phyloP scores from a whole-genome alignment of 495 filamentous ascomycete genomes.

The Penicillium herquei region DNA sequence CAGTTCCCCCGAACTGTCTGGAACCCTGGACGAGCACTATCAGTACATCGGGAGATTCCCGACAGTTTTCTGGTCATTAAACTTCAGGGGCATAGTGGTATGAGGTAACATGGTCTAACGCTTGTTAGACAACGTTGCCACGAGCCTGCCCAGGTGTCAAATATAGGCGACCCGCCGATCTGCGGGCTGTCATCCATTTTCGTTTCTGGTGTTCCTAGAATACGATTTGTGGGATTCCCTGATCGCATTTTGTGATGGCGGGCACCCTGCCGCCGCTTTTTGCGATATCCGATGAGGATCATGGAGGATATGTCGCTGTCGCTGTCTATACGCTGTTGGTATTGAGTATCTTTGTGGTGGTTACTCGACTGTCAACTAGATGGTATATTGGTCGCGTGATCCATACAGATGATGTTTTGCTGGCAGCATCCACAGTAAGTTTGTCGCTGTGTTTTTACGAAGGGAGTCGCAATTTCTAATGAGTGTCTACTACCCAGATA shows the following conservation, averaged over 20 bases:
- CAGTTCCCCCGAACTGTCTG: background rate
- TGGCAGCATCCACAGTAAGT: slow-evolving; percentile 20
- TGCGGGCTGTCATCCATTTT: slow-evolving; percentile 13
- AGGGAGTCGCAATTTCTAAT: background rate
- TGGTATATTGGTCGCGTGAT: slow-evolving; percentile 28
- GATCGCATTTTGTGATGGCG: slow-evolving; percentile 12
- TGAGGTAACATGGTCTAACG: background rate
- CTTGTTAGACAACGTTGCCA: background rate
- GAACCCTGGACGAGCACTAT: background rate
- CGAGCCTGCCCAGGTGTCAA: slow-evolving; percentile 3
- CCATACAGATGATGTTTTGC: slow-evolving; percentile 26
- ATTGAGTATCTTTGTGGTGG: slow-evolving; percentile 21
- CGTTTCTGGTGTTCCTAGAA: background rate
- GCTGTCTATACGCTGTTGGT: slow-evolving; percentile 25
- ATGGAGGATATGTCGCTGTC: slow-evolving; percentile 28
- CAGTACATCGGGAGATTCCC: background rate
- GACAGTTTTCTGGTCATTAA: background rate
- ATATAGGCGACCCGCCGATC: slow-evolving; percentile 7
- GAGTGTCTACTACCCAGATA: slow-evolving; percentile 1
- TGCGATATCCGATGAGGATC: slow-evolving; percentile 27
- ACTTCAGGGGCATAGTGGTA: background rate
- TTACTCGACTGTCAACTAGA: slow-evolving; percentile 23
- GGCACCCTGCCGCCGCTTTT: slow-evolving; percentile 31
- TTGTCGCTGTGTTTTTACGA: background rate
- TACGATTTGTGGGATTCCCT: slow-evolving; percentile 1